Evolutionary conservation across 805 yeast genomes (phyloP).

Genomic region (Yarrowia keelungensis): DNA sequence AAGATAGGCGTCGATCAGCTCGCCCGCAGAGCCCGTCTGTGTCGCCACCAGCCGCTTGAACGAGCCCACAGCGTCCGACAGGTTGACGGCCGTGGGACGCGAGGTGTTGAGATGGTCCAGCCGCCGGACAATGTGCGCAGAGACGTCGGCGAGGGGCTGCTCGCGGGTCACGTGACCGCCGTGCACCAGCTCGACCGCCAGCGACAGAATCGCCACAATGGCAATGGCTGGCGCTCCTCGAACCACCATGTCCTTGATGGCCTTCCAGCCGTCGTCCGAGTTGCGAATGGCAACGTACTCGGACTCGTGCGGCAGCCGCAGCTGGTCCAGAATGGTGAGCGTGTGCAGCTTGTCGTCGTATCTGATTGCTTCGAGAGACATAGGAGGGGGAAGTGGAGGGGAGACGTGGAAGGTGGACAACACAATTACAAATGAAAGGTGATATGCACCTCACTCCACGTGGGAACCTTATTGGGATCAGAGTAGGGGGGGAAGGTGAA

Average conservation of each 20-base stretch:
- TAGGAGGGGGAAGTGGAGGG: not conserved
- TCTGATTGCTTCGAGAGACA: slow-evolving; percentile 34
- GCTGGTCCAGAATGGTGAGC: slow-evolving; percentile 78
- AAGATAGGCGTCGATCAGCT: slow-evolving; percentile 44
- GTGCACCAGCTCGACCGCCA: slow-evolving; percentile 69
- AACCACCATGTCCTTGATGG: slow-evolving; percentile 90
- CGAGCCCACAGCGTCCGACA: slow-evolving; percentile 73
- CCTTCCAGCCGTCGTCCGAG: slow-evolving; percentile 78
- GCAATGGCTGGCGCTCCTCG: slow-evolving; percentile 99
- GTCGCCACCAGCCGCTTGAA: slow-evolving; percentile 52
- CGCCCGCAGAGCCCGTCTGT: slow-evolving; percentile 8
- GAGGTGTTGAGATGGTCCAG: slow-evolving; percentile 74
- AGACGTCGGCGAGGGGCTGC: slow-evolving; percentile 39
- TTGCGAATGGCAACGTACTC: slow-evolving; percentile 66
- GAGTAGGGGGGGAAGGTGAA: not conserved
- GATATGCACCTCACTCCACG: slow-evolving; percentile 34
- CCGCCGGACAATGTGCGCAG: slow-evolving; percentile 53
- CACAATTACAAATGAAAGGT: no score
- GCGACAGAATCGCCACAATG: slow-evolving; percentile 85
- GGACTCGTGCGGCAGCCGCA: slow-evolving; percentile 79
- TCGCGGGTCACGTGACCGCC: slow-evolving; percentile 42
- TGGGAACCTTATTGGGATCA: not conserved
- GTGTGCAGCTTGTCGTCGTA: slow-evolving; percentile 26
- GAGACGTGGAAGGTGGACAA: no score
- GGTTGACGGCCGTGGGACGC: slow-evolving; percentile 95